Base-by-base conservation (phyloP, 345 rosid species). In the Populus pruinosa region DNA sequence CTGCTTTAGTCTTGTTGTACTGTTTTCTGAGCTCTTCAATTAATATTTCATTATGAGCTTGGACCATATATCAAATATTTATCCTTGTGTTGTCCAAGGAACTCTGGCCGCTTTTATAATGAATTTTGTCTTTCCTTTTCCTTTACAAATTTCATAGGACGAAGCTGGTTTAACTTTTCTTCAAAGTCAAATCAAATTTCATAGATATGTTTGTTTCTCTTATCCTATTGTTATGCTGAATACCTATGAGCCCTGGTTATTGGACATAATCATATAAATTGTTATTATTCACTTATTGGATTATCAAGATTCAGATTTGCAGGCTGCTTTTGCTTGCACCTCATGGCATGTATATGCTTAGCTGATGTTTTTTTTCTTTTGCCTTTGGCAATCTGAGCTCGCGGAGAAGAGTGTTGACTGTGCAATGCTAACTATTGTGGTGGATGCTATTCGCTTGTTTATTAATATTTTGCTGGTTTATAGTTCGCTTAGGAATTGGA, bases 241-340 rank as follows among this genome's bases (percentile, higher is more conserved):
- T 73, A 70, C 66, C 76, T 44, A 27, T 27, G 35, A 67, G 75
- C 38, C 36, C 8, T 75, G 49, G 69, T 47, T 79, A 16, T 56
- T n/a, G 29, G 64, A 23, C 29, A 56, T n/a, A 23, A 23, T 25
- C 5, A 1, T n/a, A 25, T 23, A 25, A 59, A 11, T 59, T 59
- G 25, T 59, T 59, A n/a, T n/a, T n/a, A 23, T 59, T 59, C 14
- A n/a, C 64, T 10, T 74, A 8, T 27, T 83, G 79, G 80, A 76
- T 71, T 77, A 78, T 64, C 73, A 59, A 69, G 75, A 82, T 72
- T 80, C 70, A 39, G 76, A 77, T 77, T 75, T 79, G 88, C 85
- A 78, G 83, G 83, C 59, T 31, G 80, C 47, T 72, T 78, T 73
- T 67, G 67, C 47, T 69, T 62, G 82, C 76, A 59, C 73, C 75